Evolutionary conservation across 1,139 yeast species (phyloP), one percentile per base, ranked within the genome.

Genomic region (Geotrichum aggregatum): DNA sequence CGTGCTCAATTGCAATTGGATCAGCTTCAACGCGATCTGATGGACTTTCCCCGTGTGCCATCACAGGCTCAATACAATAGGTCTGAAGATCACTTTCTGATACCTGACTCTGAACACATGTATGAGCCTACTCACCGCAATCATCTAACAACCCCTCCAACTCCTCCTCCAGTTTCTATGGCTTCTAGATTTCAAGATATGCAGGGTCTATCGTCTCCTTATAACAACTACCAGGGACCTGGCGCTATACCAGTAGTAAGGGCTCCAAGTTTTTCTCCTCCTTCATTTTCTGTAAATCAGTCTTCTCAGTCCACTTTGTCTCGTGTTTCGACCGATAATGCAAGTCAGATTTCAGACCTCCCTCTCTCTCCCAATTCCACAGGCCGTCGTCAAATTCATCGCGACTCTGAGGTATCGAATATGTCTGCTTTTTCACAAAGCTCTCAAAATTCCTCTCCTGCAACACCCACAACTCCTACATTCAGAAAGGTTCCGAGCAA

Each of bases 1-100:
- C 26, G 52, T 2, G 47, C 52, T 28, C 52, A 49, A 39, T 33
- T 49, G 2, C 52, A 49, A 21, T 39, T 49, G 28, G 43, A 40
- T 19, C 52, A 49, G 31, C 34, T 49, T 21, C 52, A 49, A 11
- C 16, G 44, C 3, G 47, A 49, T 8, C n/a, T 49, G 36, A 24
- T 45, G 34, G 28, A 18, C 16, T 45, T 45, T 28, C 42, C 45
- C 2, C 45, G 30, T 19, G 14, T 26, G 8, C 24, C 44, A 3
- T 24, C 44, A 8, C 28, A 21, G 28, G 6, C 5, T 5, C 41
- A 36, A 36, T 5, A 6, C 16, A n/a, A 11, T 13, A 40, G n/a
- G 31, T 3, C 33, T n/a, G 33, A 40, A 6, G 33, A 22, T 11
- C 33, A 18, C 2, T 7, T 22, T 13, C 24, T 31, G 33, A 7